phyloP scores from a whole-genome alignment of 2,329 filamentous ascomycete genomes.

The Phyllosticta ampelicida region DNA sequence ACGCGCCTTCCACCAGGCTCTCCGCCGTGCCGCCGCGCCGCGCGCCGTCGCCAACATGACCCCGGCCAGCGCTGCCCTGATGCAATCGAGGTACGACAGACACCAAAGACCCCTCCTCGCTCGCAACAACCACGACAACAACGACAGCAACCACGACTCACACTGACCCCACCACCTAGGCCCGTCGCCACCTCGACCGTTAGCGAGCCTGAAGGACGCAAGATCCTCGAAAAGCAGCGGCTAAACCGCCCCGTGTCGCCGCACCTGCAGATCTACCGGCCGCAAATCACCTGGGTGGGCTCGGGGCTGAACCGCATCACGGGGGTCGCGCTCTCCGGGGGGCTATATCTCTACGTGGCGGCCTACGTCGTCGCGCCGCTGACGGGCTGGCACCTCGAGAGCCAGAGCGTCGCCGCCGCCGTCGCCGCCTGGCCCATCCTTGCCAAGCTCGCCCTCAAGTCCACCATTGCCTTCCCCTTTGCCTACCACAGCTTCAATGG shows the following conservation, averaged over 20 bases:
- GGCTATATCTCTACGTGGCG: constrained; percentile 68
- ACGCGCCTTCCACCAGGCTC: constrained; percentile 35
- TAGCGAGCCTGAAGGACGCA: constrained; percentile 41
- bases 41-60: constrained; percentile 30
- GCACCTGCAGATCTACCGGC: constrained; percentile 76
- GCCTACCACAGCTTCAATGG: constrained; percentile 60
- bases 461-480: constrained; percentile 51
- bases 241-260: constrained; percentile 71
- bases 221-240: constrained; percentile 73
- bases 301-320: constrained; percentile 74
- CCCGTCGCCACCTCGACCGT: constrained; percentile 48
- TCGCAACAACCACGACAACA: background rate
- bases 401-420: constrained; percentile 50
- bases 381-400: constrained; percentile 60
- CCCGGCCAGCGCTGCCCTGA: constrained; percentile 24
- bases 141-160: background rate
- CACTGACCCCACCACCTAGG: constrained; percentile 14
- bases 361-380: constrained; percentile 73
- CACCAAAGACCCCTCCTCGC: background rate
- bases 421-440: constrained; percentile 51
- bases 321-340: constrained; percentile 59
- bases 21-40: constrained; percentile 31
- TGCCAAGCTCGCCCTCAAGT: constrained; percentile 50
- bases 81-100: constrained; percentile 38
- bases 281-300: constrained; percentile 74